Evolutionary conservation across 2,329 filamentous ascomycete species (phyloP).

Genomic region (Alternaria longipes): DNA sequence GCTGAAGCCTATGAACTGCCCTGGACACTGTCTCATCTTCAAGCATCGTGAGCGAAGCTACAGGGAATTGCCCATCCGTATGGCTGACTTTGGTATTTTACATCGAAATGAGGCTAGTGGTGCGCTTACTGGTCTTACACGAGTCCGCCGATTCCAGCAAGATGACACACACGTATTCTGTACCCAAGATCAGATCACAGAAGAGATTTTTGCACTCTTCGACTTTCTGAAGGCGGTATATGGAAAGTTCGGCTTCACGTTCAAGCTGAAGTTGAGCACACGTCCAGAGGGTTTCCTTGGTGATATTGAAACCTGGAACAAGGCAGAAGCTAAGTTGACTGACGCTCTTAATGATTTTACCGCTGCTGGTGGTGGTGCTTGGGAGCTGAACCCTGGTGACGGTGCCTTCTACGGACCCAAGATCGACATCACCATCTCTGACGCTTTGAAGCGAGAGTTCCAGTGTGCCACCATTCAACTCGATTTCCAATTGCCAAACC

Average conservation of each 20-base stretch:
- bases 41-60: constrained; percentile 85
- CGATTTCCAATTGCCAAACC: constrained; percentile 84
- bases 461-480: constrained; percentile 95
- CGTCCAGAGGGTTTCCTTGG: constrained; percentile 89
- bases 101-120: constrained; percentile 96
- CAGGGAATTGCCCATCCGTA: constrained; percentile 86
- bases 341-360: constrained; percentile 80
- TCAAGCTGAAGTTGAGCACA: constrained; percentile 95
- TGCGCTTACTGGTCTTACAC: constrained; percentile 86
- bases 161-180: constrained; percentile 98
- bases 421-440: constrained; percentile 95
- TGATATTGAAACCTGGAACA: constrained; percentile 85
- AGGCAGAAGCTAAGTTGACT: constrained; percentile 82
- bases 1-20: constrained; percentile 98
- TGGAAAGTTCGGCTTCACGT: constrained; percentile 84
- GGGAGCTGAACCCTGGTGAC: constrained; percentile 93
- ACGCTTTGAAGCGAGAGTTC: constrained; percentile 83
- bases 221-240: constrained; percentile 85
- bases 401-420: constrained; percentile 99
- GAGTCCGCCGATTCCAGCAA: constrained; percentile 93
- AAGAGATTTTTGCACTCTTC: constrained; percentile 83
- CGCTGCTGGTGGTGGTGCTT: constrained; percentile 68
- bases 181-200: constrained; percentile 77
- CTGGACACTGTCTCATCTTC: constrained; percentile 91
- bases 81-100: constrained; percentile 94